Evolutionary conservation across 148 eudicot genomes (phyloP).

Genomic region (Camellia japonica): DNA sequence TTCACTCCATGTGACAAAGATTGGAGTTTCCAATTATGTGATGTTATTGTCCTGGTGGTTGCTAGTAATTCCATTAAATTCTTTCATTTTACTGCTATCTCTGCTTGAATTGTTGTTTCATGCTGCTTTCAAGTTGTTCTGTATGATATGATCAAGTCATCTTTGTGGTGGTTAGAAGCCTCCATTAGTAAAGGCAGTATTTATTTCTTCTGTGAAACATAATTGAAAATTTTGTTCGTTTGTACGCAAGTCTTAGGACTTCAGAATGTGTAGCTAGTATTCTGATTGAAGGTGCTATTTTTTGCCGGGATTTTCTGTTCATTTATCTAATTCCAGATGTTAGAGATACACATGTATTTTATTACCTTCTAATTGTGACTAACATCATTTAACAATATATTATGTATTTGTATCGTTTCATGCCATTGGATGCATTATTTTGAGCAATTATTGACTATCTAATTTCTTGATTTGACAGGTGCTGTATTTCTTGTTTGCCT

Average conservation of each 20-base stretch:
- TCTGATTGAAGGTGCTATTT: slow-evolving; percentile 1
- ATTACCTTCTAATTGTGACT: background rate
- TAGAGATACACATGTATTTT: background rate
- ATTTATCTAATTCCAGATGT: background rate
- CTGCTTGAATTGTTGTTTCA: background rate
- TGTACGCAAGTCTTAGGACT: slow-evolving; percentile 2
- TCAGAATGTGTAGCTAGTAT: background rate
- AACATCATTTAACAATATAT: background rate
- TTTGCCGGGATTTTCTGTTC: background rate
- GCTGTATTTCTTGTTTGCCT: slow-evolving; percentile 66
- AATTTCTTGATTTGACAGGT: slow-evolving; percentile 40
- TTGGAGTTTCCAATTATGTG: slow-evolving; percentile 1
- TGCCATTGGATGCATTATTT: slow-evolving; percentile 5
- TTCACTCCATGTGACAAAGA: background rate
- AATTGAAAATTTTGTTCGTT: slow-evolving; percentile 3
- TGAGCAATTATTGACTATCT: background rate
- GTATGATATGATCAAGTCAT: background rate
- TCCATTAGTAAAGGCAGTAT: background rate
- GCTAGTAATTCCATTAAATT: background rate
- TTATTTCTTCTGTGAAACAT: background rate
- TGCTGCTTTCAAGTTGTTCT: background rate
- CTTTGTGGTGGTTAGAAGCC: background rate
- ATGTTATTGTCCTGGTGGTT: background rate
- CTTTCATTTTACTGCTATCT: background rate
- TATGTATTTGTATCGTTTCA: background rate